Percentiles rank a stretch among this genome's conserved stretches.
Conservation (phyloP, 441 rosid genomes). For the Populus hybrid region DNA sequence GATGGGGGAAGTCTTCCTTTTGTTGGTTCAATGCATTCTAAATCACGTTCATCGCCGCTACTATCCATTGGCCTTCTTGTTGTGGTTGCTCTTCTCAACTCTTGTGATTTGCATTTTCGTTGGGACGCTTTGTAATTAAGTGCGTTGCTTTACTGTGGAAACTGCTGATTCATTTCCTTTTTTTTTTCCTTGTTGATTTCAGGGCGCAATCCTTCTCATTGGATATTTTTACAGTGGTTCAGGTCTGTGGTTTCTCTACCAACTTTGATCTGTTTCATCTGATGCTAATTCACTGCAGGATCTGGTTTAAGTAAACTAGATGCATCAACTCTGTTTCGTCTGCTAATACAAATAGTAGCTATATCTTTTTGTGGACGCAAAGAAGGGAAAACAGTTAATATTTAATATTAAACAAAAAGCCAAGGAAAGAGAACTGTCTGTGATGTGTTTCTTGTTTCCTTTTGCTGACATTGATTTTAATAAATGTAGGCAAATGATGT, state of each 20-base stretch:
- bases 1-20: conserved; percentile 52
- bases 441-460: neutral
- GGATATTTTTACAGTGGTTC: conserved; percentile 46
- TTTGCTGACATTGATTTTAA: neutral
- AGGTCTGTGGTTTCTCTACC: conserved; percentile 35
- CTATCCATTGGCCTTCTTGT: conserved; percentile 45
- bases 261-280: neutral
- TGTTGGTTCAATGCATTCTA: conserved; percentile 41
- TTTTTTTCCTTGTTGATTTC: conserved; percentile 18
- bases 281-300: neutral
- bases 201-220: conserved; percentile 60
- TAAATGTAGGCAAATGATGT: neutral
- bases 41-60: conserved; percentile 52
- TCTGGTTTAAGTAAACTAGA: neutral
- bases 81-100: conserved; percentile 26
- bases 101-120: neutral
- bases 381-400: neutral
- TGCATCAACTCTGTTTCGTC: neutral
- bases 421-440: neutral
- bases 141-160: neutral
- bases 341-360: neutral
- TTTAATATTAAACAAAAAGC: neutral
- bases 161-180: conserved; percentile 4
- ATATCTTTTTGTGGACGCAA: too few relatives aligned
- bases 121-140: neutral